Conservation (phyloP, 202 grass and related monocot species). For the Elaeis oleifera region DNA sequence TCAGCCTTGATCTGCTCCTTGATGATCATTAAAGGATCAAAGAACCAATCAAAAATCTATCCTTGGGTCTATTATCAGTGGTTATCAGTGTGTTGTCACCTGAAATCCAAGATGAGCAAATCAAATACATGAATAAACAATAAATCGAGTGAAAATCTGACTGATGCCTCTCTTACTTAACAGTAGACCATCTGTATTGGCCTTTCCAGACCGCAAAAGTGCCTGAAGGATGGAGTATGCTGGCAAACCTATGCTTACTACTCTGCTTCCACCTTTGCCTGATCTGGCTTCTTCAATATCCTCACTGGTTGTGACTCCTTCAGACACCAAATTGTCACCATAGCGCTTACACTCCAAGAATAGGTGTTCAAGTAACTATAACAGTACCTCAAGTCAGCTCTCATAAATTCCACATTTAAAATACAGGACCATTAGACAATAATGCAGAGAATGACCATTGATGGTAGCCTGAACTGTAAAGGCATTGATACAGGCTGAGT, state of each 20-base stretch:
- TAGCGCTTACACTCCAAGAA: conserved; percentile 63
- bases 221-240: conserved; percentile 86
- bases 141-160: too few relatives aligned
- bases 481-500: too few relatives aligned
- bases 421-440: too few relatives aligned
- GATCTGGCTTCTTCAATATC: conserved; percentile 85
- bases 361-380: conserved; percentile 68
- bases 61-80: conserved; percentile 72
- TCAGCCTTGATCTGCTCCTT: conserved; percentile 93
- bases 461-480: too few relatives aligned
- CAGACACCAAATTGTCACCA: conserved; percentile 62
- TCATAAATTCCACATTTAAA: not conserved
- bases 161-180: conserved; percentile 42
- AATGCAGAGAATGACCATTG: too few relatives aligned
- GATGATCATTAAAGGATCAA: conserved; percentile 85
- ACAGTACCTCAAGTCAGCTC: conserved; percentile 16
- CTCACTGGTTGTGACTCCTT: conserved; percentile 57
- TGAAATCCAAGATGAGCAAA: conserved; percentile 26
- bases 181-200: conserved; percentile 50
- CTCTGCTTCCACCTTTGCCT: conserved; percentile 51
- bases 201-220: conserved; percentile 61
- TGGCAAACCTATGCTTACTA: conserved; percentile 76
- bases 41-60: conserved; percentile 81
- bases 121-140: not conserved
- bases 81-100: conserved; percentile 71